These are phyloP conservation scores for Monosporozyma servazzii DNA, from an alignment of 805 yeast species.

Conservation along the genomic window DNA sequence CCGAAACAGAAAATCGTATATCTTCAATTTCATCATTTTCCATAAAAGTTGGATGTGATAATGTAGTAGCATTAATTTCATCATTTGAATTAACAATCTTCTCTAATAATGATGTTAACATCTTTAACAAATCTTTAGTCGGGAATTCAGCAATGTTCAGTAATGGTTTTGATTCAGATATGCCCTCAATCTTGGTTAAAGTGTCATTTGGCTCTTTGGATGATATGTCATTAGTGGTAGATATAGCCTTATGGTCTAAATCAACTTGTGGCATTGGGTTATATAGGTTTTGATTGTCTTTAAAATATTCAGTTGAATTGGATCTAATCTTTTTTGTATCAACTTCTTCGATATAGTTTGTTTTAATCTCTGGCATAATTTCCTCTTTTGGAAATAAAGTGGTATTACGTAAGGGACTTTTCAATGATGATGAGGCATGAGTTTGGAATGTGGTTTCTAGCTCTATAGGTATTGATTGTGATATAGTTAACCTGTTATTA, in stretches of 20 bases:
- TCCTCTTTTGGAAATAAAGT: background rate
- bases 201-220: background rate
- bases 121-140: constrained; percentile 64
- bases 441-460: background rate
- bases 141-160: constrained; percentile 70
- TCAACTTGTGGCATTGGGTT: background rate
- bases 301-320: background rate
- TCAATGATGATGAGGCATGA: background rate
- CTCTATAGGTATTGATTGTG: background rate
- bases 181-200: background rate
- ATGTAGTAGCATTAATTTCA: constrained; percentile 22
- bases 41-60: background rate
- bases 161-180: background rate
- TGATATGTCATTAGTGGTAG: background rate
- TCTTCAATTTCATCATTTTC: background rate
- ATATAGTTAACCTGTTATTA: background rate
- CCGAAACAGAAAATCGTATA: background rate
- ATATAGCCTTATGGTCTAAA: background rate
- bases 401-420: background rate
- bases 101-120: constrained; percentile 72
- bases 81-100: constrained; percentile 6
- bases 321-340: background rate
- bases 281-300: background rate
- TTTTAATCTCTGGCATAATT: background rate
- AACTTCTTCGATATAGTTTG: background rate